phyloP scores from a whole-genome alignment of 2,329 filamentous ascomycete species.

The Aspergillus aculeatus region DNA sequence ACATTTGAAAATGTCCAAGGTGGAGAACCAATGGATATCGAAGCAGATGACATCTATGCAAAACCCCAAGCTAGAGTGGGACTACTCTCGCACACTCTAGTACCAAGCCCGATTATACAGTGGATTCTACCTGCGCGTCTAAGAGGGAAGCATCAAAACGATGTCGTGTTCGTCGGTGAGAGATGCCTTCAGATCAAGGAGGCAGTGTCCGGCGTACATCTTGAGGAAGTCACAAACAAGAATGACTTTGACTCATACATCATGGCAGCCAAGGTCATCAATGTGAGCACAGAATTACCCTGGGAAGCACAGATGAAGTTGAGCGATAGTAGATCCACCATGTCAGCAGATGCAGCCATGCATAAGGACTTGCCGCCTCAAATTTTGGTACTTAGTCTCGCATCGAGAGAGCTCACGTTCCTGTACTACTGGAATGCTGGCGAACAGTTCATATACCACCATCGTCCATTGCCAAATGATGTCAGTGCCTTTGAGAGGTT shows the following conservation, averaged over 20 bases:
- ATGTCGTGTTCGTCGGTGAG: slow-evolving; percentile 84
- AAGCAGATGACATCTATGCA: slow-evolving; percentile 6
- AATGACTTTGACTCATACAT: slow-evolving; percentile 77
- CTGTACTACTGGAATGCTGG: slow-evolving; percentile 60
- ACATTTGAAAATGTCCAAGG: slow-evolving; percentile 1
- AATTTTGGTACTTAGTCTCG: slow-evolving; percentile 72
- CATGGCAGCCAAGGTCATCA: slow-evolving; percentile 74
- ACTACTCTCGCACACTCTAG: slow-evolving; percentile 73
- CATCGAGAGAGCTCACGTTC: slow-evolving; percentile 72
- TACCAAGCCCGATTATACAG: slow-evolving; percentile 72
- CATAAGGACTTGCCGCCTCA: slow-evolving; percentile 65
- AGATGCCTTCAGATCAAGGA: slow-evolving; percentile 79
- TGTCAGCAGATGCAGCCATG: slow-evolving; percentile 8
- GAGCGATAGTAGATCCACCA: slow-evolving; percentile 11
- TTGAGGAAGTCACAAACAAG: slow-evolving; percentile 75
- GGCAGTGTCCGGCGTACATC: slow-evolving; percentile 61
- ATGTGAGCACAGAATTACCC: slow-evolving; percentile 49
- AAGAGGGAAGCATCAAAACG: slow-evolving; percentile 67
- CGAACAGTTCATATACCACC: slow-evolving; percentile 61
- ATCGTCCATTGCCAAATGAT: slow-evolving; percentile 59
- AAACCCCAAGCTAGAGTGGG: slow-evolving; percentile 58
- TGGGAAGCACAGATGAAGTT: slow-evolving; percentile 34
- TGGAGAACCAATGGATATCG: slow-evolving; percentile 18
- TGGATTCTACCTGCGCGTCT: slow-evolving; percentile 79
- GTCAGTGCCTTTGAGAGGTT: slow-evolving; percentile 54